Percentiles rank a stretch among this genome's conserved stretches.
Conservation (phyloP, 1,284 basidiomycete species). For the Athelia sp. region DNA sequence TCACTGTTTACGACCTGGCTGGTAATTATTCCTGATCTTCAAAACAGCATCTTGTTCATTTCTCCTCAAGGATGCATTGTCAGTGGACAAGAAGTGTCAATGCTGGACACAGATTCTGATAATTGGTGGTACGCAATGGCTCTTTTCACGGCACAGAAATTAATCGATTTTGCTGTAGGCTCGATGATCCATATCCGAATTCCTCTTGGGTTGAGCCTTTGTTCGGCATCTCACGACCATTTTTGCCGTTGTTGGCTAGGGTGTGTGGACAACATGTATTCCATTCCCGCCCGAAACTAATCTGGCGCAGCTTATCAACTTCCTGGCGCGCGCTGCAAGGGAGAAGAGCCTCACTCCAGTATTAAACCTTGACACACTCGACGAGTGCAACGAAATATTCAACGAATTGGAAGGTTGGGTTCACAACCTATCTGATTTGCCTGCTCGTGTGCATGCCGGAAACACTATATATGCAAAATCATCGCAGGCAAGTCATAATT, state of each 20-base stretch:
- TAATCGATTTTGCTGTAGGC: constrained; percentile 13
- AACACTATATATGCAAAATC: constrained; percentile 28
- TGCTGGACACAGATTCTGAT: constrained; percentile 30
- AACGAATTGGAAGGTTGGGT: constrained; percentile 20
- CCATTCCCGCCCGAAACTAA: neutral
- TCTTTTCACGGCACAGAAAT: constrained; percentile 13
- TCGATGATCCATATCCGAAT: constrained; percentile 28
- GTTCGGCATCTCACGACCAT: constrained; percentile 35
- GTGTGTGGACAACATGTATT: constrained; percentile 11
- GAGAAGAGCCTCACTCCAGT: constrained; percentile 4
- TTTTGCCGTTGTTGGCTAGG: constrained; percentile 26
- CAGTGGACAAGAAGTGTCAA: constrained; percentile 31
- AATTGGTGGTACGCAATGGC: constrained; percentile 35
- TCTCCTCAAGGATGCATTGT: constrained; percentile 30
- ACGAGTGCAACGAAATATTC: constrained; percentile 20
- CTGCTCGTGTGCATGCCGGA: constrained; percentile 21
- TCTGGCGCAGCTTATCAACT: constrained; percentile 13
- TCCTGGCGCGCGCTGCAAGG: constrained; percentile 16
- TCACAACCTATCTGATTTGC: constrained; percentile 18
- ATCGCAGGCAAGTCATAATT: constrained; percentile 25
- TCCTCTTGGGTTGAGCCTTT: constrained; percentile 38
- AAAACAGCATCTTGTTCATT: constrained; percentile 1
- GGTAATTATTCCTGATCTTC: constrained; percentile 16
- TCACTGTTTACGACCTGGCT: constrained; percentile 42
- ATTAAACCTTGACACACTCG: constrained; percentile 12